Base-by-base conservation (phyloP, 306 rosid species). In the Trichosanthes cucumerina region DNA sequence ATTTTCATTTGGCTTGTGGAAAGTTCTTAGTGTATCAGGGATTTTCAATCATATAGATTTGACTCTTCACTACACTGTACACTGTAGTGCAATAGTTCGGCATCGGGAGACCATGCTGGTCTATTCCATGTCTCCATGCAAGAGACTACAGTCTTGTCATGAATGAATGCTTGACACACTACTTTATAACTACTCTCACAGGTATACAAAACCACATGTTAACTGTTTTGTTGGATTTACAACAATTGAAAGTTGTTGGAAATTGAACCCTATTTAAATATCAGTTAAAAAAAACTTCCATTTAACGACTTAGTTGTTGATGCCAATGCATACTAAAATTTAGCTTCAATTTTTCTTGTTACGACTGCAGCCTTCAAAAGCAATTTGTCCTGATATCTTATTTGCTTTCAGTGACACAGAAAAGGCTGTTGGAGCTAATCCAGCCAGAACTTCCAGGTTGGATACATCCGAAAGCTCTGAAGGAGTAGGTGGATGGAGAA, bases 401-500 rank as follows among this genome's bases (percentile, higher is more conserved):
- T 69, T 54, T 58, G 76, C 80, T 76, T 82, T 85, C 70, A 89
- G 58, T 76, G 77, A 78, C 75, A 9, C 26, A 72, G 90, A 80
- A 79, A 86, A 79, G 79, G 84, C 79, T 60, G 81, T 39, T 77
- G 85, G 68, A 36, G 66, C 18, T 31, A 74, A 31, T 74, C 62
- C 78, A 74, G 78, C 69, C 15, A 5, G 81, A 66, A 47, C 75
- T 85, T 49, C 76, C 77, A 28, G 68, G 31, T 77, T 84, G 71
- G 82, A 83, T 83, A 76, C 85, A 34, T 66, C 52, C 81, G 85
- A 72, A 72, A 44, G 78, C 83, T 63, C 79, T 71, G 87, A 80
- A 66, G 84, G 53, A 81, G 58, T 60, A 77, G 88, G 80, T 84
- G 92, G 88, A 68, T 89, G 97, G 97, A 92, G 90, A 88, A 85